Evolutionary conservation across 2,329 filamentous ascomycete species (phyloP).

Genomic region (Annulohypoxylon truncatum): DNA sequence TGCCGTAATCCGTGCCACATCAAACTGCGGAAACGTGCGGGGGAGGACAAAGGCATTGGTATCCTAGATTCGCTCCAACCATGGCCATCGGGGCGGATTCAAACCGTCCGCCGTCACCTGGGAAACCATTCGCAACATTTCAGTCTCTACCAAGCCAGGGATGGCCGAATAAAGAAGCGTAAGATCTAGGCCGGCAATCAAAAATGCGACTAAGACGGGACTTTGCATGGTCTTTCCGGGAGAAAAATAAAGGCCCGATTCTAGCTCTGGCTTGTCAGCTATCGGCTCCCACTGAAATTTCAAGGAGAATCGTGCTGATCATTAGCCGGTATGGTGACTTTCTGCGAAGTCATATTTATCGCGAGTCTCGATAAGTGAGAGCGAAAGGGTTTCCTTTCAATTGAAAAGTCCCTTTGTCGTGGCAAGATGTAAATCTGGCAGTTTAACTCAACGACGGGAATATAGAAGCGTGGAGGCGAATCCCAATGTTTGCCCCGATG

Average conservation of each 20-base stretch:
- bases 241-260: not conserved
- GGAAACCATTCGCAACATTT: constrained; percentile 10
- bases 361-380: not conserved
- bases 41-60: constrained; percentile 11
- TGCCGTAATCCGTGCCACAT: constrained; percentile 23
- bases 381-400: not conserved
- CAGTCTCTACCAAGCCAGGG: constrained; percentile 2
- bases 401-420: not conserved
- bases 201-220: not conserved
- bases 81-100: not conserved
- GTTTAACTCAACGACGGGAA: not conserved
- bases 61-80: not conserved
- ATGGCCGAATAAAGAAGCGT: not conserved
- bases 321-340: not conserved
- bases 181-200: constrained; percentile 20
- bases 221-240: not conserved
- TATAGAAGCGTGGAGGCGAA: not conserved
- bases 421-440: not conserved
- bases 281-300: not conserved
- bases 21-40: constrained; percentile 16
- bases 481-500: not conserved
- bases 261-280: not conserved
- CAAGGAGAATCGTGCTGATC: not conserved
- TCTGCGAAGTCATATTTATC: not conserved
- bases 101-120: not conserved